phyloP scores from a whole-genome alignment of 129 eudicot genomes.

The Flaveria robusta region DNA sequence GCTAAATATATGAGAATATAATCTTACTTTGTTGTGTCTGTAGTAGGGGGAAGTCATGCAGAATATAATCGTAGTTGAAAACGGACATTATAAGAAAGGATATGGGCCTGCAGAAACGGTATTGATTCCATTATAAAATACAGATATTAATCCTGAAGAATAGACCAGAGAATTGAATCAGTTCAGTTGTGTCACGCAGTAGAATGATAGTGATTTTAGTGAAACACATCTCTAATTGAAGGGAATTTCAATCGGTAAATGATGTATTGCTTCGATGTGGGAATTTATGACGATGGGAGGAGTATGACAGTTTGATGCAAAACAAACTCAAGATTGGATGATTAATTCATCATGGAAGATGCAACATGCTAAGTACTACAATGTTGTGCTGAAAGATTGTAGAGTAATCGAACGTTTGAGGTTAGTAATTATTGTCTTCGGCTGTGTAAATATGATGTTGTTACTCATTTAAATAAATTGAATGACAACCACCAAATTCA shows the following conservation, averaged over 20 bases:
- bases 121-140: background rate
- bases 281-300: background rate
- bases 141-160: background rate
- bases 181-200: background rate
- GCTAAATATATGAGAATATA: background rate
- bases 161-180: background rate
- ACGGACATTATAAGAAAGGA: background rate
- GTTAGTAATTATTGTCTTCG: no score
- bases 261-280: background rate
- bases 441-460: no score
- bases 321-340: background rate
- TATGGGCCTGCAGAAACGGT: background rate
- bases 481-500: no score
- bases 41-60: slow-evolving; percentile 19
- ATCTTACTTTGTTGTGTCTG: background rate
- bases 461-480: no score
- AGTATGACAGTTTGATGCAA: background rate
- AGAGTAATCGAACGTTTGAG: background rate
- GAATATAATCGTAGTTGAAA: background rate
- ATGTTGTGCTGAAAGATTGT: background rate
- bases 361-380: slow-evolving; percentile 7
- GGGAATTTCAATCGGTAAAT: background rate
- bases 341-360: background rate
- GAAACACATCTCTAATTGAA: background rate
- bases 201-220: background rate